Percentiles rank a stretch among this genome's conserved stretches.
These are phyloP conservation scores for Cupressus sempervirens DNA, from an alignment of 75 land plant genomes.

Conservation along the genomic window DNA sequence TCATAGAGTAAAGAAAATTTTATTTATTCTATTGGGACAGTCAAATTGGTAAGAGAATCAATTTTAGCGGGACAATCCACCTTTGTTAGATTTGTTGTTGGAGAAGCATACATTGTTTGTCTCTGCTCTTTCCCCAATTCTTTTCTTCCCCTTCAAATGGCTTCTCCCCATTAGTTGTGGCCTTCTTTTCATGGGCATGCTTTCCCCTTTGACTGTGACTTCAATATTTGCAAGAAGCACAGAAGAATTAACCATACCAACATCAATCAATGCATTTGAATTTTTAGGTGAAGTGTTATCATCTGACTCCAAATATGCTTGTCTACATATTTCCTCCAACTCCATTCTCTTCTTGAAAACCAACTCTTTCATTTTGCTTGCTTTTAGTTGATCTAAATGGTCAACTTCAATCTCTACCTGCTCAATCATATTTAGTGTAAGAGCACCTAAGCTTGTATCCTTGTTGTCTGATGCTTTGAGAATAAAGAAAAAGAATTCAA, in stretches of 20 bases:
- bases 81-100: too few species aligned
- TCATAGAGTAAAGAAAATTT: too few species aligned
- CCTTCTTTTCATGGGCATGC: too few species aligned
- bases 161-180: too few species aligned
- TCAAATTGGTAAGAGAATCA: too few species aligned
- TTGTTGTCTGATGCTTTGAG: conserved; percentile 41
- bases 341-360: conserved; percentile 47
- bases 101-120: too few species aligned
- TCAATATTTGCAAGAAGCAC: conserved; percentile 64
- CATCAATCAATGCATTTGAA: conserved; percentile 56
- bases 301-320: conserved; percentile 64
- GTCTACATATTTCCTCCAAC: conserved; percentile 50
- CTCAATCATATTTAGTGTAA: conserved; percentile 53
- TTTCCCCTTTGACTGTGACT: too few species aligned
- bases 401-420: conserved; percentile 70
- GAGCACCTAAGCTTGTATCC: conserved; percentile 34
- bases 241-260: conserved; percentile 62
- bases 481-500: too few species aligned
- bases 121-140: too few species aligned
- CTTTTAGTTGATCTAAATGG: conserved; percentile 44
- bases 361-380: conserved; percentile 72
- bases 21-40: too few species aligned
- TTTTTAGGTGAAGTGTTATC: conserved; percentile 50
- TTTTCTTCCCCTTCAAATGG: too few species aligned
- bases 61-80: too few species aligned